phyloP scores from a whole-genome alignment of 805 yeast species.

The Pichia kluyveri region DNA sequence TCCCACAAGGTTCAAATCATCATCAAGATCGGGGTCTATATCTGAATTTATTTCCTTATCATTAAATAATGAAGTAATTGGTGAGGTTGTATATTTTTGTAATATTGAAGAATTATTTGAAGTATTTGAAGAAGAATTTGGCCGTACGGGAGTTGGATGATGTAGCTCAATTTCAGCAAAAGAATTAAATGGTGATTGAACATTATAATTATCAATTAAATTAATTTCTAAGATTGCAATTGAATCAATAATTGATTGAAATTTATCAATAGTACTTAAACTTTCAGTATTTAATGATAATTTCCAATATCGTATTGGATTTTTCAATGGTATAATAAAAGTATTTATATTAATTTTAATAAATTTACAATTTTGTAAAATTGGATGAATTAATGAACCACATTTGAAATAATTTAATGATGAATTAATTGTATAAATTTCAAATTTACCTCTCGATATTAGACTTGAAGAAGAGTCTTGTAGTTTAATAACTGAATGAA shows the following conservation, averaged over 20 bases:
- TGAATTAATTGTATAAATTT: constrained; percentile 45
- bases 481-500: constrained; percentile 1
- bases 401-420: constrained; percentile 49
- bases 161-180: background rate
- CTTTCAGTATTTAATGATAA: constrained; percentile 18
- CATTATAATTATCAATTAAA: constrained; percentile 1
- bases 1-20: too few species aligned
- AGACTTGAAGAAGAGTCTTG: constrained; percentile 14
- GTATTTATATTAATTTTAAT: constrained; percentile 38
- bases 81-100: too few species aligned
- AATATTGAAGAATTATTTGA: too few species aligned
- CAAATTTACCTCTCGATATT: constrained; percentile 53
- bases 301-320: constrained; percentile 73
- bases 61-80: too few species aligned
- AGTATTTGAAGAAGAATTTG: background rate
- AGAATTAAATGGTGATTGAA: constrained; percentile 7
- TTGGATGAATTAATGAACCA: constrained; percentile 66
- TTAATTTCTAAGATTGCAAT: constrained; percentile 14
- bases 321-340: constrained; percentile 56
- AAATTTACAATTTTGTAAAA: constrained; percentile 54
- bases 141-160: background rate
- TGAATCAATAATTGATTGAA: constrained; percentile 19
- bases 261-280: constrained; percentile 26
- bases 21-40: too few species aligned
- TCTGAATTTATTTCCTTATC: too few species aligned